Evolutionary conservation across 345 rosid genomes (phyloP), one percentile per base, ranked within the genome.

Genomic region (Clausena lansium): DNA sequence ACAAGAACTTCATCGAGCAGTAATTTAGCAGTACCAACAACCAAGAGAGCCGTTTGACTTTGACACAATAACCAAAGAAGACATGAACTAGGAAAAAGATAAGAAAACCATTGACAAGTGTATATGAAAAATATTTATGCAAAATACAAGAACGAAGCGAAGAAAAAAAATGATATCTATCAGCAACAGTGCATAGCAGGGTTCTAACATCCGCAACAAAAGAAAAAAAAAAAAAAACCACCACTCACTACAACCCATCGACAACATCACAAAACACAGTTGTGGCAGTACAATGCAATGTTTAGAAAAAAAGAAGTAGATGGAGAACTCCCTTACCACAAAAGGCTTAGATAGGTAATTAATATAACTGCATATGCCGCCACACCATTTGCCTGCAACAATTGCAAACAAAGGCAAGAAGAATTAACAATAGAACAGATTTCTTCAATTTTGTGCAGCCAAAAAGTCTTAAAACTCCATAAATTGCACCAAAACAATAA

Each of bases 381-480:
- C 91, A 96, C 22, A 70, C 99, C 98, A 85, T 96, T 96, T 67
- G 90, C 98, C 99, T 96, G 88, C 82, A 86, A 81, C 30, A 86
- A 81, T 62, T 70, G 39, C 36, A 32, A 70, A 65, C 28, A 77
- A 27, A 58, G 45, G 15, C 11, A 59, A 64, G 45, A 14, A 5
- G 28, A 74, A 67, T 67, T 70, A 20, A 25, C 0, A 14, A 28
- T 63, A 62, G 57, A 62, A 74, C 1, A 45, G 15, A 63, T 45
- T 6, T 45, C 30, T 45, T 62, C 41, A 20, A 20, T 27, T 45
- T 28, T 62, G 17, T 19, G 39, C 33, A 19, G 19, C 58, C 27
- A 10, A 19, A 60, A 74, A 0, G 45, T 60, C 25, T 45, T 7
- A 58, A 58, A 58, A 58, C 5, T 25, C 9, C 30, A 78, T 41